phyloP scores from a whole-genome alignment of 2,329 filamentous ascomycete species.

The Penicillium sp. region DNA sequence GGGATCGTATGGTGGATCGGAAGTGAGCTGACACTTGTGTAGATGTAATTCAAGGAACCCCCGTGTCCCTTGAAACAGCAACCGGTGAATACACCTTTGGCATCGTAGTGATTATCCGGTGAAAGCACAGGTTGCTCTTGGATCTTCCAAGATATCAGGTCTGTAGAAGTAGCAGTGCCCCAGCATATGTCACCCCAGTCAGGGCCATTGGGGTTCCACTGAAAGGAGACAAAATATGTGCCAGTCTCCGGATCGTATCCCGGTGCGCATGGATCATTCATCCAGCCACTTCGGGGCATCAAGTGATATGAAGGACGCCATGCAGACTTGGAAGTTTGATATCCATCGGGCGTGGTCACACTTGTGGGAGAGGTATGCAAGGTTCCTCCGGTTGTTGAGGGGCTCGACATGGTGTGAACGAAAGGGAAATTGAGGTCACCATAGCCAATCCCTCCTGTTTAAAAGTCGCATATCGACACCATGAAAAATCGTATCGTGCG shows the following conservation, averaged over 20 bases:
- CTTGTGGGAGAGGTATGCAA: background rate
- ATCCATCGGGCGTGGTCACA: background rate
- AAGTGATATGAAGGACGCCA: background rate
- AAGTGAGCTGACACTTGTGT: slow-evolving; percentile 5
- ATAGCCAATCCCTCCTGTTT: background rate
- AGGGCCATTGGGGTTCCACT: slow-evolving; percentile 9
- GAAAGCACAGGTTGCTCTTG: background rate
- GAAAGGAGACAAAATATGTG: slow-evolving; percentile 7
- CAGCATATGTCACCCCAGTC: slow-evolving; percentile 9
- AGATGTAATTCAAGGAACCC: slow-evolving; percentile 3
- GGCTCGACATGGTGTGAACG: background rate
- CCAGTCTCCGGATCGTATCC: slow-evolving; percentile 5
- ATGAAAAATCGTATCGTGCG: background rate
- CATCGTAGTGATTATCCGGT: background rate
- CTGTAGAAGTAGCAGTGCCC: background rate
- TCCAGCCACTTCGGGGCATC: background rate
- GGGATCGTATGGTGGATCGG: slow-evolving; percentile 4
- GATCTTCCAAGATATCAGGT: slow-evolving; percentile 4
- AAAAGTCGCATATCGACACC: background rate
- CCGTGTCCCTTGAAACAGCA: background rate
- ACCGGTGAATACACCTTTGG: slow-evolving; percentile 8
- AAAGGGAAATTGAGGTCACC: background rate
- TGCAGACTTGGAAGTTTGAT: background rate
- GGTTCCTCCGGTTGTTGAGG: background rate
- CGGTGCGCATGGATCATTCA: slow-evolving; percentile 10